Conservation (phyloP, 208 protist genomes). For the Acanthamoeba castellanii region DNA sequence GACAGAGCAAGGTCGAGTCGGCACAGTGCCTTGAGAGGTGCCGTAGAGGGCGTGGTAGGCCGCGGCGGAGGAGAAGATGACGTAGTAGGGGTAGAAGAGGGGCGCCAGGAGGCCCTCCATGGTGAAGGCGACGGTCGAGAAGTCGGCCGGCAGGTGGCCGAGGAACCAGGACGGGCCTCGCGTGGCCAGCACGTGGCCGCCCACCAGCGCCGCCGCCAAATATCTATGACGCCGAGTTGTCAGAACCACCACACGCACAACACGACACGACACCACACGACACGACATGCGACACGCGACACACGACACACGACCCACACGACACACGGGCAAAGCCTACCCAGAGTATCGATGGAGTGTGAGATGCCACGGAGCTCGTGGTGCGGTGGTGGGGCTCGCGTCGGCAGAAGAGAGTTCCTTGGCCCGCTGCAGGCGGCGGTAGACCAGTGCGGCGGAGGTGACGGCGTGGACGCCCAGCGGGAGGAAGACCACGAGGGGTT, state of each 20-base stretch:
- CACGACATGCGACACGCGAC: neutral
- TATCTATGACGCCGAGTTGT: neutral
- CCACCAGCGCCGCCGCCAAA: neutral
- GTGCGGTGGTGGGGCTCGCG: neutral
- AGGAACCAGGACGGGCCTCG: slow-evolving; percentile 1
- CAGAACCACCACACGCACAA: neutral
- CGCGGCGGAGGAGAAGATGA: neutral
- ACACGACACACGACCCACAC: neutral
- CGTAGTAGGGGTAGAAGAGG: neutral
- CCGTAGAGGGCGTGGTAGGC: slow-evolving; percentile 19
- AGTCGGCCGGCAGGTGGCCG: slow-evolving; percentile 35
- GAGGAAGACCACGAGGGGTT: slow-evolving; percentile 5
- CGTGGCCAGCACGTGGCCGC: neutral
- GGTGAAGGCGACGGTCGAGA: neutral
- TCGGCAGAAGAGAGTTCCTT: neutral
- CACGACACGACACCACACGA: neutral
- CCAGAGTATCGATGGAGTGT: neutral
- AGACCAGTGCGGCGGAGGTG: neutral
- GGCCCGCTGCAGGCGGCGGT: neutral
- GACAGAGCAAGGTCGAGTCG: neutral
- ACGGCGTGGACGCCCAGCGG: neutral
- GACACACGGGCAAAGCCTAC: neutral
- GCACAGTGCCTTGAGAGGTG: neutral
- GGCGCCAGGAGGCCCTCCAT: neutral
- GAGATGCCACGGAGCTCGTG: neutral